Conservation (phyloP, 768 basidiomycete species). For the Suillus placidus region DNA sequence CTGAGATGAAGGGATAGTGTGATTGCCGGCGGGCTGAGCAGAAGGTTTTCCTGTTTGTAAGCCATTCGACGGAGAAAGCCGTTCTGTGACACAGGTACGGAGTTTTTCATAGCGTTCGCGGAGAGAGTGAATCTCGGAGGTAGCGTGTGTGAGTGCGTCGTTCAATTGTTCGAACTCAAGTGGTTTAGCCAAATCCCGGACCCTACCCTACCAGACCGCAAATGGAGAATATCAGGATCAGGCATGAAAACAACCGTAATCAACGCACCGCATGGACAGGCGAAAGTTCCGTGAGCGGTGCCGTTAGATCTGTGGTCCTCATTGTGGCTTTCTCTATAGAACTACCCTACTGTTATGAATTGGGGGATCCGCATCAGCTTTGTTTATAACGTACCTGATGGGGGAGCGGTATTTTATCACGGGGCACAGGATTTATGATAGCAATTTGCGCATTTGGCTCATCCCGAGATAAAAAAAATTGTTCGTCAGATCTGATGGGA, state of each 20-base stretch:
- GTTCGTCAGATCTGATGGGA: not conserved
- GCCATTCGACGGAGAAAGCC: conserved; percentile 5
- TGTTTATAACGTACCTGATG: not conserved
- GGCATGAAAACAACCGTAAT: no score
- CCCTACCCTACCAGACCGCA: not conserved
- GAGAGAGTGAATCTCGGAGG: conserved; percentile 28
- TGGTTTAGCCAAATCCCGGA: conserved; percentile 5
- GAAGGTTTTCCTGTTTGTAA: not conserved
- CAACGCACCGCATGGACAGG: not conserved
- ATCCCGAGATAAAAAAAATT: not conserved
- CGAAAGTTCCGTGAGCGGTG: not conserved
- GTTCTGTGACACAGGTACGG: conserved; percentile 19
- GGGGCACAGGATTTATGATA: no score
- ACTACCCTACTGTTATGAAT: not conserved
- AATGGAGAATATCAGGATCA: not conserved
- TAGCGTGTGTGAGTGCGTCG: conserved; percentile 24
- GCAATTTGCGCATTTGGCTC: not conserved
- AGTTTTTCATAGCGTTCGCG: conserved; percentile 32
- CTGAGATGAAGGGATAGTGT: not conserved
- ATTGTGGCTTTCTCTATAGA: not conserved
- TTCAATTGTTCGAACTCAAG: conserved; percentile 32
- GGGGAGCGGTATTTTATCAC: not conserved
- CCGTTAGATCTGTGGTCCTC: not conserved
- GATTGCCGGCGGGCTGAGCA: not conserved
- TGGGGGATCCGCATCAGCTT: no score